Percentiles rank a stretch among this genome's conserved stretches.
Conservation (phyloP, 169 alveolate genomes). For the Miamiensis avidus region DNA sequence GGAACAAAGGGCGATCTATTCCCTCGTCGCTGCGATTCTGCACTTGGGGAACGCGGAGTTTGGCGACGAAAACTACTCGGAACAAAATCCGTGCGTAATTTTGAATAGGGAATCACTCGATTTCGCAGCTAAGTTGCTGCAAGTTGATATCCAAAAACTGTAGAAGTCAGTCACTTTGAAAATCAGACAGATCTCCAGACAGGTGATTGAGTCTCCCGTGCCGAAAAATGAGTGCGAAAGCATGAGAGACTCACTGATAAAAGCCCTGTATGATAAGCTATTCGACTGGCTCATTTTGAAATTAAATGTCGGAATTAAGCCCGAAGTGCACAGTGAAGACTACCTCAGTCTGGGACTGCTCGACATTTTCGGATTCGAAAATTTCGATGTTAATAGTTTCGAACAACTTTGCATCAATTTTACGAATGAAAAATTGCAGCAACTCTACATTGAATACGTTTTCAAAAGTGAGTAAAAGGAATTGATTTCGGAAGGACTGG, state of each 20-base stretch:
- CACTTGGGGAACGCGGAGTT: slow-evolving; percentile 70
- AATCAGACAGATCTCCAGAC: slow-evolving; percentile 62
- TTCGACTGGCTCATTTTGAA: slow-evolving; percentile 94
- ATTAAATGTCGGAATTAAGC: slow-evolving; percentile 92
- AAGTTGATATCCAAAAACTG: slow-evolving; percentile 23
- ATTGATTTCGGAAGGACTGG: slow-evolving; percentile 83
- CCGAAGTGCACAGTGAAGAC: slow-evolving; percentile 56
- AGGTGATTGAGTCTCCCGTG: slow-evolving; percentile 62
- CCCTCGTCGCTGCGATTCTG: slow-evolving; percentile 28
- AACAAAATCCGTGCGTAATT: slow-evolving; percentile 50
- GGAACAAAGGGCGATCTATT: not conserved
- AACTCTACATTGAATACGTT: slow-evolving; percentile 93
- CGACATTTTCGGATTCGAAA: slow-evolving; percentile 99
- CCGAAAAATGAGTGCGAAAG: slow-evolving; percentile 57
- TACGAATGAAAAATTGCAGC: slow-evolving; percentile 98
- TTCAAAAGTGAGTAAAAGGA: slow-evolving; percentile 94
- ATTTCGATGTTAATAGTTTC: slow-evolving; percentile 94
- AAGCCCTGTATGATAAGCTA: slow-evolving; percentile 94
- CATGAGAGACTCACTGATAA: slow-evolving; percentile 95
- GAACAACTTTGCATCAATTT: slow-evolving; percentile 98
- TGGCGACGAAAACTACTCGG: slow-evolving; percentile 54
- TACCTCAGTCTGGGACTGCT: slow-evolving; percentile 92
- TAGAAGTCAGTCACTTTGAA: slow-evolving; percentile 59
- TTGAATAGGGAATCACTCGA: slow-evolving; percentile 40
- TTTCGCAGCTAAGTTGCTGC: slow-evolving; percentile 35